Percentiles rank a stretch among this genome's conserved stretches.
Evolutionary conservation across 495 filamentous ascomycete species (phyloP).

Genomic region (Cenococcum geophilum): DNA sequence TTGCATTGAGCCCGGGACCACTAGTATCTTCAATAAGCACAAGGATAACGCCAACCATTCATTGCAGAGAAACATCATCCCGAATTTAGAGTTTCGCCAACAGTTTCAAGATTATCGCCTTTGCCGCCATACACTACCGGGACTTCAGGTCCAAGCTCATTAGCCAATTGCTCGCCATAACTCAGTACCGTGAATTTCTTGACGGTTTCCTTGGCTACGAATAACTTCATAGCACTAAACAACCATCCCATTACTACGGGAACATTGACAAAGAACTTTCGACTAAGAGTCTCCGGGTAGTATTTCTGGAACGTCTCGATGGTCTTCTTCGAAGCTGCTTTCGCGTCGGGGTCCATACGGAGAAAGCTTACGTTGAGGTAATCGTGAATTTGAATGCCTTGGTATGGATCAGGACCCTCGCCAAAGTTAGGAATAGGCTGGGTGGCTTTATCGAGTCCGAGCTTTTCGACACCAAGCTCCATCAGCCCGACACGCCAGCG

Average conservation of each 20-base stretch:
- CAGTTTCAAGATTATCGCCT: constrained; percentile 36
- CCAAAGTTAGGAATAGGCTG: constrained; percentile 65
- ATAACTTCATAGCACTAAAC: constrained; percentile 69
- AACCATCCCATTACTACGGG: constrained; percentile 84
- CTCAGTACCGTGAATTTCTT: constrained; percentile 81
- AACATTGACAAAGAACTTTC: constrained; percentile 93
- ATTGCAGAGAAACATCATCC: too few relatives aligned
- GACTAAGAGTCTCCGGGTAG: constrained; percentile 80
- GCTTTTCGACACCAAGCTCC: constrained; percentile 68
- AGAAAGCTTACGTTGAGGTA: constrained; percentile 79
- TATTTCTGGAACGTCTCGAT: constrained; percentile 69
- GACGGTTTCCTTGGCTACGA: constrained; percentile 69
- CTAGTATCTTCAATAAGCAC: neutral
- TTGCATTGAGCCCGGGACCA: too few relatives aligned
- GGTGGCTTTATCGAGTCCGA: constrained; percentile 59
- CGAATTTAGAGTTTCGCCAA: constrained; percentile 32
- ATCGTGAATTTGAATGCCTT: constrained; percentile 86
- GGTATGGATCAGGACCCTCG: constrained; percentile 63
- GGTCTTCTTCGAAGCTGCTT: constrained; percentile 65
- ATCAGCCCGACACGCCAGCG: constrained; percentile 81
- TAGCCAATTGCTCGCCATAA: constrained; percentile 62
- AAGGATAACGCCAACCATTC: too few relatives aligned
- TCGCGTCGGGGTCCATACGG: constrained; percentile 60
- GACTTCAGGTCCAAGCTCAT: constrained; percentile 55
- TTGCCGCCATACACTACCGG: constrained; percentile 67